A percentile compares a stretch with the other conserved stretches of the same genome.
Evolutionary conservation across 352 stramenopile genomes (phyloP).

Genomic region (Phytophthora palmivora): DNA sequence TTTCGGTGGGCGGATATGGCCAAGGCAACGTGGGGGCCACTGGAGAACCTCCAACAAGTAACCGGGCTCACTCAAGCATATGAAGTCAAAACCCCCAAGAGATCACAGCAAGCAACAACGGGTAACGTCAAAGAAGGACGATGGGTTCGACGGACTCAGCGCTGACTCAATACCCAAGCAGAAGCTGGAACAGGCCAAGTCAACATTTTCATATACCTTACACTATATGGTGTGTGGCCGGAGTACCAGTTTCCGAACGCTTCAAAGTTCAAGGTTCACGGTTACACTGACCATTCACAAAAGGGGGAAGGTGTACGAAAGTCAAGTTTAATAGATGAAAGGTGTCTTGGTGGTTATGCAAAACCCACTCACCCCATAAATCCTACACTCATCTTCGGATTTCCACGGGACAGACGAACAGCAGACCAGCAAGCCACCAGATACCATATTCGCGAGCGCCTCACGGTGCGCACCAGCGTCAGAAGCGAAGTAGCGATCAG

Average conservation of each 20-base stretch:
- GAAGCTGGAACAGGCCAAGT: too few relatives aligned
- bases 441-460: neutral
- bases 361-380: neutral
- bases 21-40: too few relatives aligned
- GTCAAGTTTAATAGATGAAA: too few relatives aligned
- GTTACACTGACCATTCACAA: too few relatives aligned
- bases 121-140: neutral
- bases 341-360: neutral
- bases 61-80: too few relatives aligned
- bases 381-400: neutral
- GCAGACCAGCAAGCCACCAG: neutral
- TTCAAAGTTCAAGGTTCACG: too few relatives aligned
- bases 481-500: neutral
- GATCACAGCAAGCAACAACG: neutral
- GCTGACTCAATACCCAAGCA: neutral
- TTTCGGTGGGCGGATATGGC: too few relatives aligned
- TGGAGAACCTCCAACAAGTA: too few relatives aligned
- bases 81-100: neutral
- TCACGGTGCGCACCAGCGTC: neutral
- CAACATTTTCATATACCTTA: too few relatives aligned
- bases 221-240: too few relatives aligned
- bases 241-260: too few relatives aligned
- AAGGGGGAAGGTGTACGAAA: too few relatives aligned
- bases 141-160: neutral
- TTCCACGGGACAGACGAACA: neutral